A percentile compares a stretch with the other conserved stretches of the same genome.
Conservation (phyloP, 441 rosid genomes). For the Adansonia rubrostipa region DNA sequence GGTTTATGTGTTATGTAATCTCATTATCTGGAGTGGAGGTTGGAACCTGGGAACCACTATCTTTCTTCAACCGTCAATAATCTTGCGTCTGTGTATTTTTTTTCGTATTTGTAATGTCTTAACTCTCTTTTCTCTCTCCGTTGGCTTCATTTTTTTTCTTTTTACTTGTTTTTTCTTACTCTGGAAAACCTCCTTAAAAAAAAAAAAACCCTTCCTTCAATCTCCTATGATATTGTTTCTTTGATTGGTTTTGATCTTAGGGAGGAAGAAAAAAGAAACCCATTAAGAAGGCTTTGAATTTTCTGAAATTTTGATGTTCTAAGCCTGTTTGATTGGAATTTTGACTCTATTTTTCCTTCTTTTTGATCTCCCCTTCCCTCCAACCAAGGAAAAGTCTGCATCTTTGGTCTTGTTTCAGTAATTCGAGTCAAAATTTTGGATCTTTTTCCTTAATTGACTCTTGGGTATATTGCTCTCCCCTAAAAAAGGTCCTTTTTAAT, state of each 20-base stretch:
- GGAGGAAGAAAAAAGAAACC: not conserved
- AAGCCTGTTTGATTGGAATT: slow-evolving; percentile 13
- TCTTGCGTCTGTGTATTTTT: slow-evolving; percentile 25
- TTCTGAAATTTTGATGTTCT: not conserved
- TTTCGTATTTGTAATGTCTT: not conserved
- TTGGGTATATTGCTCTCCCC: not conserved
- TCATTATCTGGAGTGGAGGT: not conserved
- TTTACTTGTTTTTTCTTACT: not conserved
- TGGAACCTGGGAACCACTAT: not conserved
- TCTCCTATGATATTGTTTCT: not conserved
- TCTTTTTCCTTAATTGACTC: not conserved
- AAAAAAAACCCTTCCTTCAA: not conserved
- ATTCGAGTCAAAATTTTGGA: slow-evolving; percentile 15
- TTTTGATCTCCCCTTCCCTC: not conserved
- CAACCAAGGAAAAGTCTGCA: not conserved
- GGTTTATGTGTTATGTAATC: not conserved
- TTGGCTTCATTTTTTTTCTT: not conserved
- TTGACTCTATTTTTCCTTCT: slow-evolving; percentile 24
- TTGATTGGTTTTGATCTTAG: slow-evolving; percentile 6
- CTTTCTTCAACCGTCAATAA: slow-evolving; percentile 1
- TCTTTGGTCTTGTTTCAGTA: slow-evolving; percentile 2
- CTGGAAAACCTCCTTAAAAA: no score
- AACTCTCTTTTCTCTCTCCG: not conserved
- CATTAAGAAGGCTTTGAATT: not conserved
- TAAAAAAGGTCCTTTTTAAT: not conserved